Conservation (phyloP, 371 early-diverging fungal genomes). For the Mortierella sp. region DNA sequence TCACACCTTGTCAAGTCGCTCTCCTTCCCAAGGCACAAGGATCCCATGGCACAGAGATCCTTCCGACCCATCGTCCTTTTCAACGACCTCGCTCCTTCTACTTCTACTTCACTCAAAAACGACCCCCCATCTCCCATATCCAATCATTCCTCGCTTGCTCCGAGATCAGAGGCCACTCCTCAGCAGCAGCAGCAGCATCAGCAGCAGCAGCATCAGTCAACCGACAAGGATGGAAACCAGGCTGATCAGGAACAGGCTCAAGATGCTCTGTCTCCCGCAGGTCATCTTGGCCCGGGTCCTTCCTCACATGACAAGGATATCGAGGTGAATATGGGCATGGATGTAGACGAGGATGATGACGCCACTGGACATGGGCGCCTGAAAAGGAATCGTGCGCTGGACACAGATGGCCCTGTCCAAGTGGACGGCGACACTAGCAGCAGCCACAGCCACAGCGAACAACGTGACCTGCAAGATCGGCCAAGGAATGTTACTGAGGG, state of each 20-base stretch:
- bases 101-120: constrained; percentile 7
- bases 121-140: background rate
- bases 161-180: background rate
- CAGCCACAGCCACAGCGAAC: background rate
- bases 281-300: no score
- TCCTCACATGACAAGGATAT: background rate
- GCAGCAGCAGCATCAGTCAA: no score
- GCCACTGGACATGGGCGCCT: no score
- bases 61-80: constrained; percentile 22
- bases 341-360: constrained; percentile 14
- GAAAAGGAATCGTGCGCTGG: background rate
- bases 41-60: constrained; percentile 7
- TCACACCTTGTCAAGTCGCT: background rate
- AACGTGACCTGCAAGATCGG: background rate
- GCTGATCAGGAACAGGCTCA: background rate
- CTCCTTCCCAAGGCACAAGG: no score
- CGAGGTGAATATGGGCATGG: constrained; percentile 33
- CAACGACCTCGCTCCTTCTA: constrained; percentile 8
- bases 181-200: no score
- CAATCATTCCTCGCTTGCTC: constrained; percentile 1
- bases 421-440: no score
- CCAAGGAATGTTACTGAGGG: background rate
- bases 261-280: no score
- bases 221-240: background rate
- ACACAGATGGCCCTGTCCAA: no score